phyloP scores from a whole-genome alignment of 1,284 basidiomycete species.

The Fomitopsis betulina region DNA sequence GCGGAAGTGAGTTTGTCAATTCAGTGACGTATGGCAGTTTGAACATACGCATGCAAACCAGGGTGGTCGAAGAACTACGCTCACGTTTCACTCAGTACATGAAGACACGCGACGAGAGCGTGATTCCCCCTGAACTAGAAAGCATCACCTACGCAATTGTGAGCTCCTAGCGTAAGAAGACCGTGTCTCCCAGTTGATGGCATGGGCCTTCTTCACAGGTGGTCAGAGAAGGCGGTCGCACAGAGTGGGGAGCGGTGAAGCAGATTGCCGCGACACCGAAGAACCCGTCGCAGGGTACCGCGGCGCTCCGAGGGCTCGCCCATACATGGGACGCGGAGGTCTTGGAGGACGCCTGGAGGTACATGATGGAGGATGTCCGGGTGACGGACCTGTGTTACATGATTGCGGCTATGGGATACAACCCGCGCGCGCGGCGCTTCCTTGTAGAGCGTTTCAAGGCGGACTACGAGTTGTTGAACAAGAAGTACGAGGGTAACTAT shows the following conservation, averaged over 20 bases:
- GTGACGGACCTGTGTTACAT: constrained; percentile 66
- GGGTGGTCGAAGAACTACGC: constrained; percentile 72
- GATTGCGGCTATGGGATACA: constrained; percentile 39
- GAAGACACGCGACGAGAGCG: constrained; percentile 71
- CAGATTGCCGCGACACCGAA: constrained; percentile 68
- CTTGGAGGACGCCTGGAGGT: constrained; percentile 55
- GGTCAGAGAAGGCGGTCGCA: constrained; percentile 42
- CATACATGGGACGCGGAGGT: constrained; percentile 40
- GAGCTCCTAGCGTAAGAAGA: constrained; percentile 22
- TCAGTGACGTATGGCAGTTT: not conserved
- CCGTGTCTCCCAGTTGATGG: constrained; percentile 9
- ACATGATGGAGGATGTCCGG: constrained; percentile 51
- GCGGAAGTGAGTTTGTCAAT: constrained; percentile 35
- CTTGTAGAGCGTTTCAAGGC: constrained; percentile 45
- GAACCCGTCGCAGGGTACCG: constrained; percentile 66
- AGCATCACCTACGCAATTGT: constrained; percentile 48
- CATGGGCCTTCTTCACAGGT: constrained; percentile 39
- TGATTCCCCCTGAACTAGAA: constrained; percentile 77
- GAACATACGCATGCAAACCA: constrained; percentile 25
- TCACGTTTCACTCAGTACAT: constrained; percentile 73
- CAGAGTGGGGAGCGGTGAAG: constrained; percentile 77
- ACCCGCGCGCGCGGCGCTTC: constrained; percentile 39
- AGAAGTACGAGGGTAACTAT: constrained; percentile 70
- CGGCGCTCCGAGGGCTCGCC: constrained; percentile 61
- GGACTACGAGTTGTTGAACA: constrained; percentile 63